Evolutionary conservation across 192 early-diverging fungal genomes (phyloP).

Genomic region (Backusella westeae): DNA sequence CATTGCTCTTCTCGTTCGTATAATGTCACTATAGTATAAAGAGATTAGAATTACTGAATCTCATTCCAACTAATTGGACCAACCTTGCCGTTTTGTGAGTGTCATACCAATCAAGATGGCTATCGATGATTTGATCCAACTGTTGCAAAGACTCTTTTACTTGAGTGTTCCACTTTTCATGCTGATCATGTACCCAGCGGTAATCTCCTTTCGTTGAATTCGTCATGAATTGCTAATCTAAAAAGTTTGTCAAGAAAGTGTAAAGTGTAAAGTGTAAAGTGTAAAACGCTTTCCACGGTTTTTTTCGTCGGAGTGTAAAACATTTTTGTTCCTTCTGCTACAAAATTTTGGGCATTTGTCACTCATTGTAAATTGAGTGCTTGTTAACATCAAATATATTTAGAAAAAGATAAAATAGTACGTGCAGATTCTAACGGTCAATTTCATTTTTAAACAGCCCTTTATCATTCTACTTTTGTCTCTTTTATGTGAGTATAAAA

Average conservation of each 20-base stretch:
- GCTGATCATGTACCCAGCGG: neutral
- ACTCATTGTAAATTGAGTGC: too few relatives aligned
- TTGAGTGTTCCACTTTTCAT: neutral
- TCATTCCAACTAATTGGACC: neutral
- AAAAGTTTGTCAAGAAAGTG: neutral
- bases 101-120: neutral
- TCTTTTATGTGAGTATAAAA: too few relatives aligned
- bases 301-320: neutral
- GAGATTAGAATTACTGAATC: neutral
- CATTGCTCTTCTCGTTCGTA: constrained; percentile 2
- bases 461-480: too few relatives aligned
- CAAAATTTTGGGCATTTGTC: too few relatives aligned
- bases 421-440: too few relatives aligned
- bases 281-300: too few relatives aligned
- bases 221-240: neutral
- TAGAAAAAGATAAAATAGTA: too few relatives aligned
- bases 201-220: neutral
- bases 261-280: neutral
- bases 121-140: neutral
- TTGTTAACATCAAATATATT: too few relatives aligned
- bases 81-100: neutral
- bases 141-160: neutral
- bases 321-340: too few relatives aligned
- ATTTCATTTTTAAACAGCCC: too few relatives aligned
- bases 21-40: neutral